Conservation (phyloP, 352 stramenopile species). For the Thraustochytrium sp. region DNA sequence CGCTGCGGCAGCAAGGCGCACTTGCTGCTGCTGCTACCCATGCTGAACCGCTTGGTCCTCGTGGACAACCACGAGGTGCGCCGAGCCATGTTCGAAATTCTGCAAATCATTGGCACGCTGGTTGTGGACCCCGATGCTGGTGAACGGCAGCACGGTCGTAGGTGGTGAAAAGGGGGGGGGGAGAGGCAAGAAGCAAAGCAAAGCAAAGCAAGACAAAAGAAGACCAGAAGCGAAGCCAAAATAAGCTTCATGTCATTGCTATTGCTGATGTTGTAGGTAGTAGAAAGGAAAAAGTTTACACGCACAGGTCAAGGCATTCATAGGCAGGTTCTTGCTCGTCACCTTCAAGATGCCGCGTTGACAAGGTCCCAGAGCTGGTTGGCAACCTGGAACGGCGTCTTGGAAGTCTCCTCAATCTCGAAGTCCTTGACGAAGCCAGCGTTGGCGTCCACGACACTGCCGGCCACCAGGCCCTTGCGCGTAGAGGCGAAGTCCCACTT, state of each 20-base stretch:
- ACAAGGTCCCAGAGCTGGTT: slow-evolving; percentile 28
- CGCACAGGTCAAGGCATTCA: too few species aligned
- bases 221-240: too few species aligned
- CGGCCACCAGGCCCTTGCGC: not conserved
- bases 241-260: too few species aligned
- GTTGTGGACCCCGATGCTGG: too few species aligned
- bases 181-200: too few species aligned
- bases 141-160: not conserved
- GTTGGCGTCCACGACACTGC: slow-evolving; percentile 2
- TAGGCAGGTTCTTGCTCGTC: too few species aligned
- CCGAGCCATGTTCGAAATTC: not conserved
- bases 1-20: not conserved
- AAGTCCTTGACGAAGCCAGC: slow-evolving; percentile 9
- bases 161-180: not conserved
- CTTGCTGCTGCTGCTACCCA: slow-evolving; percentile 18
- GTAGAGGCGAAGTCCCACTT: slow-evolving; percentile 11
- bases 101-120: not conserved
- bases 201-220: too few species aligned
- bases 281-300: too few species aligned
- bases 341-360: slow-evolving; percentile 12
- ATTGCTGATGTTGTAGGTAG: too few species aligned
- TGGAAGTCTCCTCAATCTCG: not conserved
- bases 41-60: slow-evolving; percentile 9
- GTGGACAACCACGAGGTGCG: not conserved
- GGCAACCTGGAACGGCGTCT: not conserved